Evolutionary conservation across 73 alveolate species (phyloP).

Genomic region (Paramecium octaurelia): DNA sequence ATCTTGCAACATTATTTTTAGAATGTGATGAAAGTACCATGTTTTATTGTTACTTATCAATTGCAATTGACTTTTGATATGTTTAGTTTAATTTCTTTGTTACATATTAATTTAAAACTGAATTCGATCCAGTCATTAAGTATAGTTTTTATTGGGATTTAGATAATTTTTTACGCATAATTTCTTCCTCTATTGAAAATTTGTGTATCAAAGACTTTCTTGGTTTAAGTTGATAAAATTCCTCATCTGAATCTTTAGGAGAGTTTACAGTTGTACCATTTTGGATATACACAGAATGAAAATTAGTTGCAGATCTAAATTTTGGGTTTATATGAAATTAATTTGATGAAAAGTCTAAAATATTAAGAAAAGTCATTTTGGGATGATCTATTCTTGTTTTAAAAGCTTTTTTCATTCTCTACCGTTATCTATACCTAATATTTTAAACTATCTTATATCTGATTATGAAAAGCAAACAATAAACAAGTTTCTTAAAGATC

Average conservation of each 20-base stretch:
- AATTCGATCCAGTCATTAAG: not conserved
- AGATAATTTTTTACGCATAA: not conserved
- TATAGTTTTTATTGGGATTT: not conserved
- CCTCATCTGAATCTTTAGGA: constrained; percentile 28
- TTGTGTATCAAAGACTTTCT: not conserved
- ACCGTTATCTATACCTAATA: not conserved
- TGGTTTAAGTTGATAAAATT: constrained; percentile 27
- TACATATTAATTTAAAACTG: not conserved
- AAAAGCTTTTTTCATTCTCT: constrained; percentile 2
- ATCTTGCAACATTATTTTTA: not conserved
- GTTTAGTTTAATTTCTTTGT: not conserved
- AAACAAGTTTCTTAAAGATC: not conserved
- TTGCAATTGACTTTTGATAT: not conserved
- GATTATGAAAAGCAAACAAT: not conserved
- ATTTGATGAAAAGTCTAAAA: not conserved
- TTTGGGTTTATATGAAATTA: not conserved
- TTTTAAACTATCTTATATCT: not conserved
- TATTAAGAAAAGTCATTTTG: not conserved
- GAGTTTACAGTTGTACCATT: not conserved
- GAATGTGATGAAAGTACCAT: not conserved
- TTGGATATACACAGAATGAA: not conserved
- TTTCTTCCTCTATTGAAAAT: not conserved
- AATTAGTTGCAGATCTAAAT: not conserved
- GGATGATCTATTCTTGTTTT: not conserved
- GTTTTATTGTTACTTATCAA: not conserved